Percentiles rank a stretch among this genome's conserved stretches.
Evolutionary conservation across 768 basidiomycete genomes (phyloP).

Genomic region (Agaricus blazei): DNA sequence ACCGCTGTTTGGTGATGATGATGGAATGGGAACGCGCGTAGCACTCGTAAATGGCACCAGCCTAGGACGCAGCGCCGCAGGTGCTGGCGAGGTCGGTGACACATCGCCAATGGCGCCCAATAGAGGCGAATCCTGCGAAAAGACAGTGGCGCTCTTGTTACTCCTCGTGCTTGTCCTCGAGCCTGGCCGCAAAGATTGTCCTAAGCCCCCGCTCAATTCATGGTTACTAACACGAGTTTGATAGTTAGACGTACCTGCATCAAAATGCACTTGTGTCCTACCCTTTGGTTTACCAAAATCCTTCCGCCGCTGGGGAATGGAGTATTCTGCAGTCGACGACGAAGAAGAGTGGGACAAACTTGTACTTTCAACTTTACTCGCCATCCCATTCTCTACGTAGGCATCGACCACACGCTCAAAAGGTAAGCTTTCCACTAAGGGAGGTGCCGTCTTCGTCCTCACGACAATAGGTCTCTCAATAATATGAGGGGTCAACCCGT

Average conservation of each 20-base stretch:
- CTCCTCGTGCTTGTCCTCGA: constrained; percentile 31
- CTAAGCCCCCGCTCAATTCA: not conserved
- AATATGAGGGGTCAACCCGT: constrained; percentile 12
- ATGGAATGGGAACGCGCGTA: constrained; percentile 54
- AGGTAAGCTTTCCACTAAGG: not conserved
- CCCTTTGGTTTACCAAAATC: constrained; percentile 63
- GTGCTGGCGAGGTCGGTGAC: constrained; percentile 22
- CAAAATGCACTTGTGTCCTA: constrained; percentile 37
- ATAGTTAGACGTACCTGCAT: constrained; percentile 23
- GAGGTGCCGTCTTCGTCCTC: constrained; percentile 8
- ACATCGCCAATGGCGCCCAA: constrained; percentile 25
- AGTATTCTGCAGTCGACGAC: constrained; percentile 57
- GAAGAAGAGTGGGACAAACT: constrained; percentile 58
- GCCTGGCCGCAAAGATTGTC: constrained; percentile 16
- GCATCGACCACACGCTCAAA: constrained; percentile 18
- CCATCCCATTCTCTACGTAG: constrained; percentile 32
- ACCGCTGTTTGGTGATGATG: constrained; percentile 17
- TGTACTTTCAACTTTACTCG: constrained; percentile 40
- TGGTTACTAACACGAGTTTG: not conserved
- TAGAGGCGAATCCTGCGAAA: constrained; percentile 3
- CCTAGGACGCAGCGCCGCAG: constrained; percentile 41
- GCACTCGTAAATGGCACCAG: constrained; percentile 70
- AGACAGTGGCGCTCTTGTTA: constrained; percentile 8
- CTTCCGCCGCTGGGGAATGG: constrained; percentile 60
- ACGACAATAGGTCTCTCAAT: constrained; percentile 57